Evolutionary conservation across 148 eudicot species (phyloP).

Genomic region (Chenopodium formosanum): DNA sequence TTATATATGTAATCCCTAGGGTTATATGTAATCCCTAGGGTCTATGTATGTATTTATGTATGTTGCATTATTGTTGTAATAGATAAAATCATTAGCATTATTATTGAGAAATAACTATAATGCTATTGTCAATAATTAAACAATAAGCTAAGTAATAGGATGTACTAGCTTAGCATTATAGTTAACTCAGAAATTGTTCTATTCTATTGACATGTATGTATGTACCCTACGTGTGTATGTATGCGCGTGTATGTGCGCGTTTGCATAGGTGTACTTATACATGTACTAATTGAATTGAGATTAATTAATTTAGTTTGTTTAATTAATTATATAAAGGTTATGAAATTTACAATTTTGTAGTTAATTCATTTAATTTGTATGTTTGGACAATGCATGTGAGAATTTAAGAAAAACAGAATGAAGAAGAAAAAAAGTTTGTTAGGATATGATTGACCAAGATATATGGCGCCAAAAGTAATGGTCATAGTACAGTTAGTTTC

Average conservation of each 20-base stretch:
- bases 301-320: background rate
- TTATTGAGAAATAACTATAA: background rate
- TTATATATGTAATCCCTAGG: no score
- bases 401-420: slow-evolving; percentile 17
- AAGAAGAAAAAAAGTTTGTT: slow-evolving; percentile 34
- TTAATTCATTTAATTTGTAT: no score
- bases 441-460: slow-evolving; percentile 52
- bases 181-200: background rate
- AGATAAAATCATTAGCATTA: background rate
- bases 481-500: slow-evolving; percentile 40
- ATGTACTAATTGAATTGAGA: background rate
- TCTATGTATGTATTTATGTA: no score
- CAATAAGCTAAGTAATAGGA: background rate
- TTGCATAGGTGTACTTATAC: no score
- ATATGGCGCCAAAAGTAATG: slow-evolving; percentile 16
- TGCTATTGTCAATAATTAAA: background rate
- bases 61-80: no score
- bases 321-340: no score
- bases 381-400: slow-evolving; percentile 11
- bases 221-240: background rate
- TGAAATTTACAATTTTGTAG: no score
- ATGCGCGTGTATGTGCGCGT: no score
- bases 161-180: background rate
- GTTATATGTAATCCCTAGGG: no score
- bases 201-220: background rate